Evolutionary conservation across 192 early-diverging fungal genomes (phyloP).

Genomic region (Coemansia sp.): DNA sequence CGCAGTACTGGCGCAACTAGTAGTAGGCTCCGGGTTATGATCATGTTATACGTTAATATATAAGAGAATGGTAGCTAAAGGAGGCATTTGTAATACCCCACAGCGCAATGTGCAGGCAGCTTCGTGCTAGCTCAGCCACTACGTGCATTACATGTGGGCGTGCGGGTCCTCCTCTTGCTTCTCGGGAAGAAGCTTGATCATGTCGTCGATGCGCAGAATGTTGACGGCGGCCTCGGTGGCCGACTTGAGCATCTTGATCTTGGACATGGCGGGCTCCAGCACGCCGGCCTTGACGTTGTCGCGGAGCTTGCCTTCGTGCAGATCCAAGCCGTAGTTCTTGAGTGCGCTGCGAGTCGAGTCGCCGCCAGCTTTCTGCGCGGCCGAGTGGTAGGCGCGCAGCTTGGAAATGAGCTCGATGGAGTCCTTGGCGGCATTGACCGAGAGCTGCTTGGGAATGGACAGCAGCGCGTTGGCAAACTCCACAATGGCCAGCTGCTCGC

Average conservation of each 20-base stretch:
- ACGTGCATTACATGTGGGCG: constrained; percentile 38
- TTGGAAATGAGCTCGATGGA: constrained; percentile 95
- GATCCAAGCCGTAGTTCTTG: constrained; percentile 89
- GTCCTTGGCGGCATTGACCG: constrained; percentile 98
- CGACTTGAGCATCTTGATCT: constrained; percentile 94
- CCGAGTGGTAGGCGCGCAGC: constrained; percentile 92
- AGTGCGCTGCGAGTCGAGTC: constrained; percentile 71
- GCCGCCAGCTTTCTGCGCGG: constrained; percentile 67
- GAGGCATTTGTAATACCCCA: neutral
- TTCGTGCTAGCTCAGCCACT: neutral
- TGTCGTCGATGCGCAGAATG: constrained; percentile 93
- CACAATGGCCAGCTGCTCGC: constrained; percentile 96
- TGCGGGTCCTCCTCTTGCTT: constrained; percentile 51
- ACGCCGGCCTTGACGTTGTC: constrained; percentile 94
- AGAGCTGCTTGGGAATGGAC: constrained; percentile 94
- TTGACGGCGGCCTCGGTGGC: constrained; percentile 98
- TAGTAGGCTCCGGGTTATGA: neutral
- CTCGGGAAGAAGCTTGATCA: constrained; percentile 66
- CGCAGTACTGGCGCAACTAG: constrained; percentile 70
- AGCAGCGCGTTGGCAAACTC: constrained; percentile 95
- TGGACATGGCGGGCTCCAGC: constrained; percentile 95
- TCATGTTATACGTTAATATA: neutral
- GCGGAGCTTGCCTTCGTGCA: constrained; percentile 87
- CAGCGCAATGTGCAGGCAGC: neutral
- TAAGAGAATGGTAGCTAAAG: neutral